These are phyloP conservation scores for Phytopythium boreale DNA, from an alignment of 352 stramenopile genomes.

Conservation along the genomic window DNA sequence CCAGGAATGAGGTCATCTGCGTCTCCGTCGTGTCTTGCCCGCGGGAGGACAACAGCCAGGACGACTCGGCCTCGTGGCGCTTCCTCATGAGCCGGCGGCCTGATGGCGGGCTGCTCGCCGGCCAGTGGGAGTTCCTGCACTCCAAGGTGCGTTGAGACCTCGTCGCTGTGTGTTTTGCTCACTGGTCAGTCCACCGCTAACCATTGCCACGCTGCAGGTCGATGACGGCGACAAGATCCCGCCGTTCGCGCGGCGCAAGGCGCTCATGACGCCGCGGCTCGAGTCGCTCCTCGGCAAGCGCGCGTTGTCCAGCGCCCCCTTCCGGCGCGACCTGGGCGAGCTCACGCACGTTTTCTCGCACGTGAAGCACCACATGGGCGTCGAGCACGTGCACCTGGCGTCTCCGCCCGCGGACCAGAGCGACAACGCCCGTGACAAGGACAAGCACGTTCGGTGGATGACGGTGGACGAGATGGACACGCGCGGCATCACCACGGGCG, in stretches of 20 bases:
- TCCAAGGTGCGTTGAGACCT: slow-evolving; percentile 36
- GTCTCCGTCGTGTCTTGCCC: slow-evolving; percentile 64
- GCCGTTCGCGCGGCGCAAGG: slow-evolving; percentile 55
- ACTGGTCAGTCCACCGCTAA: background rate
- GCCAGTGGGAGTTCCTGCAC: slow-evolving; percentile 89
- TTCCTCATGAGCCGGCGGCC: slow-evolving; percentile 83
- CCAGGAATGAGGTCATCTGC: slow-evolving; percentile 72
- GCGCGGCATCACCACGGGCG: slow-evolving; percentile 82
- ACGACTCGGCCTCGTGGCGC: slow-evolving; percentile 33
- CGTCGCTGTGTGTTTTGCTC: background rate
- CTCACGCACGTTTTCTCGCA: slow-evolving; percentile 90
- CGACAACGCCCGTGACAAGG: slow-evolving; percentile 1
- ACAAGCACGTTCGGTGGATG: slow-evolving; percentile 84
- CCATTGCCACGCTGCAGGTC: slow-evolving; percentile 22
- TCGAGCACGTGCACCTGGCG: slow-evolving; percentile 78
- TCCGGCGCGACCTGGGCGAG: slow-evolving; percentile 61
- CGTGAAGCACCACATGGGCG: slow-evolving; percentile 88
- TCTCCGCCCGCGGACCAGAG: slow-evolving; percentile 15
- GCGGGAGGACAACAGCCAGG: slow-evolving; percentile 9
- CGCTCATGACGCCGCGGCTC: slow-evolving; percentile 45
- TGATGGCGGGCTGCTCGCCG: slow-evolving; percentile 65
- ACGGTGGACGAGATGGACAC: slow-evolving; percentile 68
- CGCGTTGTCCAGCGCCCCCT: slow-evolving; percentile 13
- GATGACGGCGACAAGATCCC: slow-evolving; percentile 62
- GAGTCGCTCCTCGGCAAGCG: slow-evolving; percentile 27